Percentiles rank a stretch among this genome's conserved stretches.
Evolutionary conservation across 495 filamentous ascomycete species (phyloP).

Genomic region (Melanomma pulvis-pyrius): DNA sequence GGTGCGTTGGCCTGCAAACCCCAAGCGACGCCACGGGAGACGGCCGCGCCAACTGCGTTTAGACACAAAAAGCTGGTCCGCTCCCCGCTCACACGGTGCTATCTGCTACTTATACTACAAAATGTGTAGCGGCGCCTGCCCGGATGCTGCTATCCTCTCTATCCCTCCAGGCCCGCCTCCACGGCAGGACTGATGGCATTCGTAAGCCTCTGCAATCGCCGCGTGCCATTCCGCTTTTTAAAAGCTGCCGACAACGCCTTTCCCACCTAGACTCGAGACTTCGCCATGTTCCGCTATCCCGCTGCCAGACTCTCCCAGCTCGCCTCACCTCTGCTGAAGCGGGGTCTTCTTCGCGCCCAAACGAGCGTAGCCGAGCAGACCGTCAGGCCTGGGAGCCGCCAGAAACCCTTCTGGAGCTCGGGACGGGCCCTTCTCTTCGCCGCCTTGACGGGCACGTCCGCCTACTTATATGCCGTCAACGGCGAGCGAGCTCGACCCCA

Average conservation of each 20-base stretch:
- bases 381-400: conserved; percentile 7
- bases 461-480: conserved; percentile 43
- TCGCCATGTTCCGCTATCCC: conserved; percentile 33
- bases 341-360: conserved; percentile 30
- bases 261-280: conserved; percentile 3
- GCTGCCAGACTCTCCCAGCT: conserved; percentile 26
- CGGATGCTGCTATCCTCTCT: conserved; percentile 1
- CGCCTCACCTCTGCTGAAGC: conserved; percentile 32
- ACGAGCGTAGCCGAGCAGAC: conserved; percentile 28
- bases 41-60: conserved; percentile 40
- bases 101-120: conserved; percentile 34
- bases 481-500: conserved; percentile 21
- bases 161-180: conserved; percentile 7
- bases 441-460: conserved; percentile 42
- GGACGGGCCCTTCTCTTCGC: conserved; percentile 42
- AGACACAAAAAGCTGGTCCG: conserved; percentile 36
- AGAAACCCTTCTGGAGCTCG: conserved; percentile 44
- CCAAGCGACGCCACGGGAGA: conserved; percentile 22
- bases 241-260: conserved; percentile 12
- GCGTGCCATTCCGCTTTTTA: not conserved
- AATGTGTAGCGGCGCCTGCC: conserved; percentile 32
- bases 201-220: conserved; percentile 10
- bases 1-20: conserved; percentile 33
- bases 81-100: conserved; percentile 36
- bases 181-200: conserved; percentile 26